Percentiles rank a stretch among this genome's conserved stretches.
phyloP scores from a whole-genome alignment of 352 stramenopile genomes.

The Globisporangium polare region DNA sequence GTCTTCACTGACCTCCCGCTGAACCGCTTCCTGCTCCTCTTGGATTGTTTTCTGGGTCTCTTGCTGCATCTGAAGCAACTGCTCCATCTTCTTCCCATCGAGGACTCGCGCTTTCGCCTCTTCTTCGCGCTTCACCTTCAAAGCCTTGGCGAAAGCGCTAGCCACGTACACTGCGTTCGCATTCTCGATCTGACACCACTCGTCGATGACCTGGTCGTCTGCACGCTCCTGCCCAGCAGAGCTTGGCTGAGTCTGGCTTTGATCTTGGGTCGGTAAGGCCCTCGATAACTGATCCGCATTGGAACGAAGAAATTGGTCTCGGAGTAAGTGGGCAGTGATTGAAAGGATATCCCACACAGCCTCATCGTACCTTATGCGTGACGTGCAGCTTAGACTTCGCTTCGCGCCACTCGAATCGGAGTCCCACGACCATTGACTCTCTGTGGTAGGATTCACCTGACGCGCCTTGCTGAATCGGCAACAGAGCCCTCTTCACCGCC shows the following conservation, averaged over 20 bases:
- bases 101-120: conserved; percentile 33
- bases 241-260: background rate
- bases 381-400: conserved; percentile 56
- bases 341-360: background rate
- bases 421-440: conserved; percentile 41
- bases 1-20: conserved; percentile 36
- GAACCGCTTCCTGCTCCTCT: conserved; percentile 25
- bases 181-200: conserved; percentile 39
- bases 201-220: background rate
- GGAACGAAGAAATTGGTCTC: background rate
- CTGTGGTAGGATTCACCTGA: conserved; percentile 17
- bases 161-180: conserved; percentile 48
- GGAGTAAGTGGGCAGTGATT: background rate
- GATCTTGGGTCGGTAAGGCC: background rate
- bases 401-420: conserved; percentile 71
- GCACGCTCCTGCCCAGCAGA: background rate
- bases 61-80: conserved; percentile 37
- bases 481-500: background rate
- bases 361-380: conserved; percentile 49
- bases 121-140: conserved; percentile 31
- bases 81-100: conserved; percentile 25
- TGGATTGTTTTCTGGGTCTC: conserved; percentile 39
- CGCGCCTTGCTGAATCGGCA: background rate
- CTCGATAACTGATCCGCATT: background rate
- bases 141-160: conserved; percentile 34